A percentile compares a stretch with the other conserved stretches of the same genome.
Evolutionary conservation across 345 rosid species (phyloP).

Genomic region (Euphorbia lathyris): DNA sequence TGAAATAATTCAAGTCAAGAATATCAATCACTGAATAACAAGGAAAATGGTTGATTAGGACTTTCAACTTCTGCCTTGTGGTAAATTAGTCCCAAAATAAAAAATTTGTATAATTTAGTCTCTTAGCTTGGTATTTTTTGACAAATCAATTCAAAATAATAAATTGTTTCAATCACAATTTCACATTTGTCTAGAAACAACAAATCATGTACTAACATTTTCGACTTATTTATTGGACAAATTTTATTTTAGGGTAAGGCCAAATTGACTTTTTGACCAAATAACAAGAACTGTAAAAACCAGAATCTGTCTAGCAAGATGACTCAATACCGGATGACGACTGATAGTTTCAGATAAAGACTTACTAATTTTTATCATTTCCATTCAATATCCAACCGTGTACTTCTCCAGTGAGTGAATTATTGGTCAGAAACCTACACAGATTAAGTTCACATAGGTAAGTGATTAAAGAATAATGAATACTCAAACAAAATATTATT

Average conservation of each 20-base stretch:
- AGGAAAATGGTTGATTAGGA: not conserved
- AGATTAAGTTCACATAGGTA: not conserved
- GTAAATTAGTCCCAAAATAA: no score
- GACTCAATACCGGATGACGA: no score
- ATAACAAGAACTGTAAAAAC: not conserved
- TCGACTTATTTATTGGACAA: no score
- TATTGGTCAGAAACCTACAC: slow-evolving; percentile 67
- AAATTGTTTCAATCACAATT: no score
- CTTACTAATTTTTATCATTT: slow-evolving; percentile 42
- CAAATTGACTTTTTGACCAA: no score
- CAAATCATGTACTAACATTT: no score
- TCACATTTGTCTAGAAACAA: no score
- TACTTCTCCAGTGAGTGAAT: slow-evolving; percentile 63
- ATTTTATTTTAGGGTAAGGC: no score
- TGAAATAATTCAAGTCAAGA: slow-evolving; percentile 25
- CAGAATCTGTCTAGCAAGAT: not conserved
- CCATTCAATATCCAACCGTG: slow-evolving; percentile 42
- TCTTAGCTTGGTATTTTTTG: no score
- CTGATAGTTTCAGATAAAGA: slow-evolving; percentile 10
- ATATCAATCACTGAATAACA: not conserved
- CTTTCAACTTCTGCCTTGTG: no score
- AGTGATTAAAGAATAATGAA: not conserved
- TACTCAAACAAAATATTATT: not conserved
- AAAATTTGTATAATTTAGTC: no score
- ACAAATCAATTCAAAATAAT: no score